Evolutionary conservation across 108 stramenopile genomes (phyloP), one percentile per base, ranked within the genome.

Genomic region (Skeletonema marinoi): DNA sequence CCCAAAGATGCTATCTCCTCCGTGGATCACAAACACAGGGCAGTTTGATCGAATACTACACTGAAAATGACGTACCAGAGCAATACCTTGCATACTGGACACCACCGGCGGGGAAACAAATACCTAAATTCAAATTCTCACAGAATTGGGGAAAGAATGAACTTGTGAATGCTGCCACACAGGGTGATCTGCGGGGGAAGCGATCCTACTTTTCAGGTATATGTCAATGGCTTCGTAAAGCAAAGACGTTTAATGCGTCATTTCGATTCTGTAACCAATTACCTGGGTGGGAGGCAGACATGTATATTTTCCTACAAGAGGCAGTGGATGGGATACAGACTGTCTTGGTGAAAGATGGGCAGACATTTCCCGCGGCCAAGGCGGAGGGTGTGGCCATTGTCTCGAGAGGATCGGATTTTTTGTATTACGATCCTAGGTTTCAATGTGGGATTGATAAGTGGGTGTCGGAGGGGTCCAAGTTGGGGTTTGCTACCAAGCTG

Each of bases 401-500:
- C 5, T 60, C 79, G 1, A 66, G 68, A 9, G 79, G 79, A 33
- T 62, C 73, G 12, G 79, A 80, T 63, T 80, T 80, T 51, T 25
- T 80, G 19, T 62, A 80, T 36, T 69, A 73, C 6, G 79, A 80
- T 73, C 72, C 72, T 6, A 19, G 67, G 41, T 68, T 67, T 31
- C 41, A 64, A 51, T 44, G 54, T 25, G 58, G 62, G 10, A 68
- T 80, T 56, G 67, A 80, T 1, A 67, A 80, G 46, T 80, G 79
- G 79, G 50, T 80, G 29, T 41, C 63, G 9, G 79, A 80, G 51
- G 79, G 72, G 32, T 56, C 50, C 29, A 80, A 80, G 60, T 62
- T 80, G 48, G 79, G 79, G 2, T 80, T 68, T 69, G 66, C 79
- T 2, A 46, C 72, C 60, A 80, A 80, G 63, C 42, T 80, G 19